phyloP scores from a whole-genome alignment of 148 eudicot genomes.

The Persicaria maculosa region DNA sequence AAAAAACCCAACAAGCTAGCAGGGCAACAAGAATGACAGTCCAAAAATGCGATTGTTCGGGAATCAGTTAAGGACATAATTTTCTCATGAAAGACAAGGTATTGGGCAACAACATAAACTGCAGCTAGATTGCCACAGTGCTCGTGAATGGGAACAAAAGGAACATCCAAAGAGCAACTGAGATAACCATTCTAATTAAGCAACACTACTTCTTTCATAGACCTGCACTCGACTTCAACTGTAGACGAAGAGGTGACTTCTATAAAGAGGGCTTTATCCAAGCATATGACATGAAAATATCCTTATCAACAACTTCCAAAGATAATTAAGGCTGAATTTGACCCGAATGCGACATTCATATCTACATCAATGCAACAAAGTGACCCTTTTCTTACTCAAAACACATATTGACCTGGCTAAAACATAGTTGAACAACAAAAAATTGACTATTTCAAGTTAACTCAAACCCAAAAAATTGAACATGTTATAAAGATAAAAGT shows the following conservation, averaged over 20 bases:
- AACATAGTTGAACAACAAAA: neutral
- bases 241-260: no score
- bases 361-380: neutral
- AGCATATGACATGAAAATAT: neutral
- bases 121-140: no score
- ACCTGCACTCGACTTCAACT: no score
- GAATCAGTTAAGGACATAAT: neutral
- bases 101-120: no score
- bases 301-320: neutral
- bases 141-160: no score
- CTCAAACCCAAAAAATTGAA: neutral
- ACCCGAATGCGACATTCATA: neutral
- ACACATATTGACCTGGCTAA: neutral
- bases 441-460: neutral
- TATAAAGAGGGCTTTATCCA: no score
- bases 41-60: neutral
- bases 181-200: no score
- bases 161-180: no score
- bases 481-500: neutral
- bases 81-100: no score
- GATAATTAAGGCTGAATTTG: neutral
- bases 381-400: neutral
- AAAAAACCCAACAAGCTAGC: no score
- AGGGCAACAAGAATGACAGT: no score
- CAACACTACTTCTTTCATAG: no score